A percentile compares a stretch with the other conserved stretches of the same genome.
Evolutionary conservation across 1,139 yeast genomes (phyloP).

Genomic region (Arxiozyma slooffiae): DNA sequence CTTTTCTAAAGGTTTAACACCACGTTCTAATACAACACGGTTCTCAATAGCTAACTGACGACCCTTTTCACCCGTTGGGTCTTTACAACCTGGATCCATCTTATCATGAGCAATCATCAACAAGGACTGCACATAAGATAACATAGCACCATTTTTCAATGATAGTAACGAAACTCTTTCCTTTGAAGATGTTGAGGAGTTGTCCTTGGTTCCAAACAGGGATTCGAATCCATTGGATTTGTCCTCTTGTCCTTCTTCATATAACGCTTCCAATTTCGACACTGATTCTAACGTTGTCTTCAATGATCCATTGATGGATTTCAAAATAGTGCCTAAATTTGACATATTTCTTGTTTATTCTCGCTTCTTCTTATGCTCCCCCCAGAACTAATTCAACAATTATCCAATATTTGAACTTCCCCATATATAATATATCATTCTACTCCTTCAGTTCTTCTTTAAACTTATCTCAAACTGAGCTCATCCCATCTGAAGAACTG

Average conservation of each 20-base stretch:
- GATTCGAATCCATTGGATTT: conserved; percentile 3
- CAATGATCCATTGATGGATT: conserved; percentile 25
- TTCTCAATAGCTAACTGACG: conserved; percentile 55
- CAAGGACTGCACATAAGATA: conserved; percentile 68
- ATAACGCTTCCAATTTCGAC: conserved; percentile 13
- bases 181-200: background rate
- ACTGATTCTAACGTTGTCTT: conserved; percentile 21
- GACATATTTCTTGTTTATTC: conserved; percentile 12
- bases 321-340: conserved; percentile 16
- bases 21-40: conserved; percentile 78
- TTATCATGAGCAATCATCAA: conserved; percentile 40
- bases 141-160: conserved; percentile 65
- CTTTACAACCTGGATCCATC: conserved; percentile 31
- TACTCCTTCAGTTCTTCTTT: background rate
- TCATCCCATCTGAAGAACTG: no score
- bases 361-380: background rate
- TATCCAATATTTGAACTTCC: background rate
- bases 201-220: background rate
- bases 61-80: conserved; percentile 28
- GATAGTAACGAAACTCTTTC: conserved; percentile 68
- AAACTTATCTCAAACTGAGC: background rate
- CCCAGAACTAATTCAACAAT: background rate
- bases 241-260: conserved; percentile 5
- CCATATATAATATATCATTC: background rate
- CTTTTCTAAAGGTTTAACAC: conserved; percentile 82